Evolutionary conservation across 2,329 filamentous ascomycete genomes (phyloP).

Genomic region (Aspergillus caelatus): DNA sequence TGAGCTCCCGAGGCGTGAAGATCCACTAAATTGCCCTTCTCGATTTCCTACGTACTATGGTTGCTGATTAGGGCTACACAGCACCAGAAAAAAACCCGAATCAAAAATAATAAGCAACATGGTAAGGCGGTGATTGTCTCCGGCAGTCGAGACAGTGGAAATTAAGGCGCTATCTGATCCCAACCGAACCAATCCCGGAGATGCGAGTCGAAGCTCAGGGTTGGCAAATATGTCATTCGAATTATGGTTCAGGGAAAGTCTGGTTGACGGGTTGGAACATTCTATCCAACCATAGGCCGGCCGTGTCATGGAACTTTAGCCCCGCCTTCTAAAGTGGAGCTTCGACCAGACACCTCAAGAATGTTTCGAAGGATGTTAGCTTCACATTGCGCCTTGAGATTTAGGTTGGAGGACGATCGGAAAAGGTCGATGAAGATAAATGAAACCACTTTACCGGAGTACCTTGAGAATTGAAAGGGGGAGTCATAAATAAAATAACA

Average conservation of each 20-base stretch:
- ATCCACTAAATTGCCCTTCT: neutral
- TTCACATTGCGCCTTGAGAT: neutral
- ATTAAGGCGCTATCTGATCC: neutral
- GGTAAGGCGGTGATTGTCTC: neutral
- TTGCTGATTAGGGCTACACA: neutral
- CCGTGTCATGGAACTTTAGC: neutral
- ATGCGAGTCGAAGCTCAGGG: neutral
- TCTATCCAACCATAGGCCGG: neutral
- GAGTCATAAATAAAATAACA: neutral
- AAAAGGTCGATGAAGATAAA: neutral
- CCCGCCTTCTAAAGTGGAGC: constrained; percentile 3
- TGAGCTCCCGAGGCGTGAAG: neutral
- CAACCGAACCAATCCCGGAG: neutral
- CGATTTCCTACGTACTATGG: neutral
- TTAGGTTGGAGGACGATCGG: neutral
- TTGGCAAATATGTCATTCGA: neutral
- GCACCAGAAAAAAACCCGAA: neutral
- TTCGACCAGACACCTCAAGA: neutral
- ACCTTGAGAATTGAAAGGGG: neutral
- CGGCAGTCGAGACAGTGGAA: neutral
- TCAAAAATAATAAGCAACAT: neutral
- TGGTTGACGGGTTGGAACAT: neutral
- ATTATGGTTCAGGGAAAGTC: constrained; percentile 2
- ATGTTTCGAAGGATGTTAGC: constrained; percentile 3
- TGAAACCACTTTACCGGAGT: neutral